These are phyloP conservation scores for Pholiota microspora DNA, from an alignment of 768 basidiomycete genomes.

Conservation along the genomic window DNA sequence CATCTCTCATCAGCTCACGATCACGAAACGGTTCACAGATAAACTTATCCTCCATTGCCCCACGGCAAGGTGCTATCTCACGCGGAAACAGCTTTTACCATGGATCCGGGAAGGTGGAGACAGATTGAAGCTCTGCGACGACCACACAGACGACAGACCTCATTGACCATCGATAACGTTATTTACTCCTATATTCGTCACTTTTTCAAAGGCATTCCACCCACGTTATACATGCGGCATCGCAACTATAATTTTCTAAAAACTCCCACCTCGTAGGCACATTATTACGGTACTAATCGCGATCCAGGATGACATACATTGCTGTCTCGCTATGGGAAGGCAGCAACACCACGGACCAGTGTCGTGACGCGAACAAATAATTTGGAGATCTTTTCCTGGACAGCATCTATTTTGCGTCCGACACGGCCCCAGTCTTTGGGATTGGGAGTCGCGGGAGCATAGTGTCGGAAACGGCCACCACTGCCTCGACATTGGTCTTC, in stretches of 20 bases:
- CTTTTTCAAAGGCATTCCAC: not conserved
- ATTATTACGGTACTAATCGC: slow-evolving; percentile 1
- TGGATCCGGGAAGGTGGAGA: slow-evolving; percentile 16
- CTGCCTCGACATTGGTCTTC: not conserved
- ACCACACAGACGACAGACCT: not conserved
- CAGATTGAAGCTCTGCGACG: slow-evolving; percentile 11
- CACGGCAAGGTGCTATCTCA: slow-evolving; percentile 38
- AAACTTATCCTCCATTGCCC: slow-evolving; percentile 52
- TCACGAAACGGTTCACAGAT: slow-evolving; percentile 69
- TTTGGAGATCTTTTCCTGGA: slow-evolving; percentile 1
- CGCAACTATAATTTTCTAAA: slow-evolving; percentile 5
- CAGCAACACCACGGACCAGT: not conserved
- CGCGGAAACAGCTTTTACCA: slow-evolving; percentile 28
- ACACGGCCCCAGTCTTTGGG: slow-evolving; percentile 3
- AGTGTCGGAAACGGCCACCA: not conserved
- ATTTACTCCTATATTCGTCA: slow-evolving; percentile 8
- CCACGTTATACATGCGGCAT: slow-evolving; percentile 1
- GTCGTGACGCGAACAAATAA: slow-evolving; percentile 1
- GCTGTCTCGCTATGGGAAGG: slow-evolving; percentile 4
- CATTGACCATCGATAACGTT: slow-evolving; percentile 6
- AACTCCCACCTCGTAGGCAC: not conserved
- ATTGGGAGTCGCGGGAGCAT: not conserved
- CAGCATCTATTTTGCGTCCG: not conserved
- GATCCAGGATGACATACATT: not conserved
- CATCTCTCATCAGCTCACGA: slow-evolving; percentile 49